These are phyloP conservation scores for Bombardia bombarda DNA, from an alignment of 495 filamentous ascomycete genomes.

Conservation along the genomic window DNA sequence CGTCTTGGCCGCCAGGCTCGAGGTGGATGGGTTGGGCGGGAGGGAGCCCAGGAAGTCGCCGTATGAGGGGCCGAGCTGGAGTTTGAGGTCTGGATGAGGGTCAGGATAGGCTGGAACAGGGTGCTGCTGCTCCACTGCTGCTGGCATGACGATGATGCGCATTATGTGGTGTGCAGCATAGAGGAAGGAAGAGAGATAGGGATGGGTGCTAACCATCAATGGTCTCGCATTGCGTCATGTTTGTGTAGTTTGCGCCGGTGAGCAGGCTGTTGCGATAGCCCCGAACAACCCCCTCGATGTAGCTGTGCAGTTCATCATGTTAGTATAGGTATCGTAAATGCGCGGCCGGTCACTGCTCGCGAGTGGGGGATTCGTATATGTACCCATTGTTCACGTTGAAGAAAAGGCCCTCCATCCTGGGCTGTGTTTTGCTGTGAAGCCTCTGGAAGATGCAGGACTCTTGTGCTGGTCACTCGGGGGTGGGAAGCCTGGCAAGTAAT, in stretches of 20 bases:
- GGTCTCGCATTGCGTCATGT: slow-evolving; percentile 96
- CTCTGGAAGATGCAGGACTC: background rate
- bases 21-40: slow-evolving; percentile 94
- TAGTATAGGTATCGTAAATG: background rate
- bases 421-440: slow-evolving; percentile 5
- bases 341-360: too few species aligned
- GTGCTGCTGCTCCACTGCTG: too few species aligned
- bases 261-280: slow-evolving; percentile 94
- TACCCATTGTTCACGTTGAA: slow-evolving; percentile 96
- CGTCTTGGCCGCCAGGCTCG: slow-evolving; percentile 84
- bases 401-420: slow-evolving; percentile 84
- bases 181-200: background rate
- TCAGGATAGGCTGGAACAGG: too few species aligned
- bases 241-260: slow-evolving; percentile 84
- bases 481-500: too few species aligned
- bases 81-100: slow-evolving; percentile 70
- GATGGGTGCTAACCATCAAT: slow-evolving; percentile 67
- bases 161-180: too few species aligned
- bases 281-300: slow-evolving; percentile 92
- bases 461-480: slow-evolving; percentile 6
- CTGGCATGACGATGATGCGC: too few species aligned
- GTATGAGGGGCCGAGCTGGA: slow-evolving; percentile 93
- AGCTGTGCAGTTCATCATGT: slow-evolving; percentile 49
- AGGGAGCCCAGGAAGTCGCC: slow-evolving; percentile 94
- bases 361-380: slow-evolving; percentile 29